Base-by-base conservation (phyloP, 2,329 filamentous ascomycete genomes). In the Alternaria tenuissima region DNA sequence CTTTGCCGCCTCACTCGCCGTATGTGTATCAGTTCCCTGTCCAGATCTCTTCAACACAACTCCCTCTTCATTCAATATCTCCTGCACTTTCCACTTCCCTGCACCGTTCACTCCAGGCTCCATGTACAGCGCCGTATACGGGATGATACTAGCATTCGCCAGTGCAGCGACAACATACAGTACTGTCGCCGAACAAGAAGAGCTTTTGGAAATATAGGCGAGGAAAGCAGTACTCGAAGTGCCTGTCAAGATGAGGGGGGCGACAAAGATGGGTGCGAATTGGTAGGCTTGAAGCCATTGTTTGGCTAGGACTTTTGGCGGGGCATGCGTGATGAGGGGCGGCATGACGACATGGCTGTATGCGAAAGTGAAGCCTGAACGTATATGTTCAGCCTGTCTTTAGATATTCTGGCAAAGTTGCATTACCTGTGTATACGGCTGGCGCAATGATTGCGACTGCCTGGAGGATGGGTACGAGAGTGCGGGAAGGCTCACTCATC, bases 281-380 rank as follows among this genome's bases (percentile, higher is more conserved):
- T 76, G 73, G 60, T 81, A 79, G 32, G 77, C 77, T 58, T 78
- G 72, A 5, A 79, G 65, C 77, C 78, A 81, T 66, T 79, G 77
- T 59, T 74, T 78, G 16, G 77, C 78, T 62, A 79, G 75, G 38
- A 76, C 58, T 54, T 74, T 74, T 5, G 65, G 64, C 6, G 72
- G 66, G 11, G 77, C 76, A 60, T 79, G 72, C 11, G 62, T 59
- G 30, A 73, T 61, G 52, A 80, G 63, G 2, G 78, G 76, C 12
- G 77, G 70, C 6, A 80, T 71, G 42, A 76, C 73, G n/a, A 78
- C 74, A 59, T 75, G 63, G 53, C 68, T 76, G 63, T 80, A 76
- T n/a, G 70, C 64, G 24, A 73, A 76, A 11, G 66, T 71, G n/a
- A 75, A 64, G 32, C 70, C 72, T 73, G 34, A 16, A 12, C 8